phyloP scores from a whole-genome alignment of 257 asterid genomes.

The Solanum neorickii region DNA sequence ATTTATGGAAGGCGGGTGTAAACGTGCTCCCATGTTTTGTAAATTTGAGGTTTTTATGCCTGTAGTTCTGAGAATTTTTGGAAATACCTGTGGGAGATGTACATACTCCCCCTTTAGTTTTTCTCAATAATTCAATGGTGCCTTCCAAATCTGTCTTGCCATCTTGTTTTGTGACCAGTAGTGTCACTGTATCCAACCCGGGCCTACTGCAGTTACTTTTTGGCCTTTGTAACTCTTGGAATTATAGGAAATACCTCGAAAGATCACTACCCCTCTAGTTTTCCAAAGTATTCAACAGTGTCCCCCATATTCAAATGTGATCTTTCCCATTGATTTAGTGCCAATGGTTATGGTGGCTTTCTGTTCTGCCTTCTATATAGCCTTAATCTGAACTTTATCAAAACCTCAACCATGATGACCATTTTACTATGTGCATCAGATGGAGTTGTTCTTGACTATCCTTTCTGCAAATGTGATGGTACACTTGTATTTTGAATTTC shows the following conservation, averaged over 20 bases:
- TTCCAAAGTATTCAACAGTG: not conserved
- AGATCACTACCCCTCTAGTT: not conserved
- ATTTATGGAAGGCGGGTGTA: not conserved
- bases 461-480: not conserved
- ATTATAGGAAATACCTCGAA: not conserved
- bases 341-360: not conserved
- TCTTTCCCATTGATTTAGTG: not conserved
- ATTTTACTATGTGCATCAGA: not conserved
- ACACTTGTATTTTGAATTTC: not conserved
- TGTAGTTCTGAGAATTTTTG: not conserved
- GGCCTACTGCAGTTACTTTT: not conserved
- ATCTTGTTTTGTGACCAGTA: not conserved
- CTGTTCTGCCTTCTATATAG: not conserved
- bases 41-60: not conserved
- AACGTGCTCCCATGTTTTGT: not conserved
- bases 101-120: not conserved
- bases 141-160: not conserved
- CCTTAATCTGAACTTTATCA: not conserved
- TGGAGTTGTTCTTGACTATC: not conserved
- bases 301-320: not conserved
- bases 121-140: not conserved
- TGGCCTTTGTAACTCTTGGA: not conserved
- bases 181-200: not conserved
- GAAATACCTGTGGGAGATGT: not conserved
- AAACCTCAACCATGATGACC: not conserved